phyloP scores from a whole-genome alignment of 176 grass and related monocot species.

The Triticum timopheevii region DNA sequence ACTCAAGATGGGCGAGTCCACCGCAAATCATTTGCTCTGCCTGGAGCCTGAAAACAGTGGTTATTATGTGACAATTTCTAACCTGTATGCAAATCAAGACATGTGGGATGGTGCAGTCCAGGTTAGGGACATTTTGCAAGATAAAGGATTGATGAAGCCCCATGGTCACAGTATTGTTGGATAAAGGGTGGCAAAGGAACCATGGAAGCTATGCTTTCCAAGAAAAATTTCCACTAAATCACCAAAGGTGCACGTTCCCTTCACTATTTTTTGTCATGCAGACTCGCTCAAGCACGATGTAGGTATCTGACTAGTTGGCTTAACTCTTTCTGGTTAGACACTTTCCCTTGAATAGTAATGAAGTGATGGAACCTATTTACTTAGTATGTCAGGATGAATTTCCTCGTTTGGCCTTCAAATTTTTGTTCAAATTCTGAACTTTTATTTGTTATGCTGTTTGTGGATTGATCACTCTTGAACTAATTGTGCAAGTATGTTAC shows the following conservation, averaged over 20 bases:
- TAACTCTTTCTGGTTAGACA: not conserved
- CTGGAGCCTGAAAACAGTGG: constrained; percentile 68
- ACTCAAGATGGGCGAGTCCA: no score
- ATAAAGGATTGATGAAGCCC: no score
- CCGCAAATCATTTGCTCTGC: constrained; percentile 35
- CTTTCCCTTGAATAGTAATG: not conserved
- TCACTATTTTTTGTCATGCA: not conserved
- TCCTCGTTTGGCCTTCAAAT: no score
- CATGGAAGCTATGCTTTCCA: no score
- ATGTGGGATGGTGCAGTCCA: no score
- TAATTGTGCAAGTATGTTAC: not conserved
- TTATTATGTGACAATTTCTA: constrained; percentile 78
- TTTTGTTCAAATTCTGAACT: no score
- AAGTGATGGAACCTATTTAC: not conserved
- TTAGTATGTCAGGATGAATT: no score
- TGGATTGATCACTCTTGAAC: not conserved
- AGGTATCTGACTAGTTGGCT: not conserved
- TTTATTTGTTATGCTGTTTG: not conserved
- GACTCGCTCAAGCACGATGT: not conserved
- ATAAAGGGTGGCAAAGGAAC: no score
- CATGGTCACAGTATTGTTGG: no score
- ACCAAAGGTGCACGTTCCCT: not conserved
- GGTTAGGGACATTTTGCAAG: no score
- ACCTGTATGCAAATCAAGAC: not conserved
- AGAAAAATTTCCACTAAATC: no score